Base-by-base conservation (phyloP, 2,329 filamentous ascomycete species). In the Penicillium brevicompactum region DNA sequence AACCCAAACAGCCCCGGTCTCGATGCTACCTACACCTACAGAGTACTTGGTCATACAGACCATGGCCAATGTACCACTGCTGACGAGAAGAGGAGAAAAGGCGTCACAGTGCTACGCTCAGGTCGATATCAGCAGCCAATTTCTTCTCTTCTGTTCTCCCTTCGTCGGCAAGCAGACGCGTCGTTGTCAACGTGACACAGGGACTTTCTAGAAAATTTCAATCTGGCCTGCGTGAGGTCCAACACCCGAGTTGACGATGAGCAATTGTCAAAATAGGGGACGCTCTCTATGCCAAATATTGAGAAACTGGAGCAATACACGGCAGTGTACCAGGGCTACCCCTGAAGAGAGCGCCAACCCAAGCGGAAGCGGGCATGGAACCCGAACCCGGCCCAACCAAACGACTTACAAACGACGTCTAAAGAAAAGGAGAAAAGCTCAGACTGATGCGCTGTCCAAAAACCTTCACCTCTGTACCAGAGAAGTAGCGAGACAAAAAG, bases 151-250 rank as follows among this genome's bases (percentile, higher is more conserved):
- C n/a, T 18, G n/a, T 7, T 21, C 16, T 10, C 38, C 9, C 38
- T 45, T n/a, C 16, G n/a, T 54, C 37, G 41, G 22, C 34, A 40
- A 60, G 53, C 22, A 5, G 27, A 31, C 43, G 45, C 14, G 27
- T n/a, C 27, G 32, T 18, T 38, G 21, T 27, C 9, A 30, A 41
- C 21, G 57, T 64, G 22, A 37, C 30, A 57, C 51, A 16, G 21
- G 51, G 56, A 47, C 49, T 60, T 54, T 64, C 56, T 56, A 58
- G 61, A 63, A 54, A 58, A 61, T 63, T 63, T 18, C 46, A 59
- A 61, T 60, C 45, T 37, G 51, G 58, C 41, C 60, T 51, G 49
- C 56, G 41, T 55, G 49, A 40, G 37, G 31, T 49, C 46, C 22
- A 8, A 48, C 44, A 44, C 31, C 55, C 45, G 16, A 48, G 21